These are phyloP conservation scores for Clarireedia sp. DNA, from an alignment of 2,329 filamentous ascomycete species.

Conservation along the genomic window DNA sequence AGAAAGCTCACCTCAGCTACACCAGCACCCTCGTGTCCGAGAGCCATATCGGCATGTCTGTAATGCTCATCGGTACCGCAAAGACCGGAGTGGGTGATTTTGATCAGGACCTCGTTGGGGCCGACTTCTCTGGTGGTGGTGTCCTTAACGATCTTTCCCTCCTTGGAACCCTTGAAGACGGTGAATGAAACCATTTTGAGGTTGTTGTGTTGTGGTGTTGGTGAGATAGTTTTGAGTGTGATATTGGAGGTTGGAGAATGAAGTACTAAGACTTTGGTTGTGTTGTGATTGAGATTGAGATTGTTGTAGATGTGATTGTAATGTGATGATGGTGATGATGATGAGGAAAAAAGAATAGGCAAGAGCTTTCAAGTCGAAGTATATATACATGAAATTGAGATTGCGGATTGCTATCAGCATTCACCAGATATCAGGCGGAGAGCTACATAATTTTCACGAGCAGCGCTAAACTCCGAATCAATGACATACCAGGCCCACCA, in stretches of 20 bases:
- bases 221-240: not conserved
- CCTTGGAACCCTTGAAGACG: constrained; percentile 54
- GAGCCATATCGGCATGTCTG: constrained; percentile 31
- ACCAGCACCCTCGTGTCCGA: constrained; percentile 46
- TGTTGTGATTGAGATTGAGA: not conserved
- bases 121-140: constrained; percentile 38
- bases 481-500: not conserved
- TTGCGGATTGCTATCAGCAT: not conserved
- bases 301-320: not conserved
- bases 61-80: constrained; percentile 51
- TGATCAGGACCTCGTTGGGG: constrained; percentile 51
- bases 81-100: constrained; percentile 57
- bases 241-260: not conserved
- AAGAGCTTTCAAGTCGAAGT: not conserved
- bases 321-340: constrained; percentile 3
- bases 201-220: not conserved
- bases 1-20: constrained; percentile 30
- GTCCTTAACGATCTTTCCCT: constrained; percentile 45
- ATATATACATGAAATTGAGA: not conserved
- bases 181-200: constrained; percentile 39
- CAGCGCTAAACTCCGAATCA: not conserved
- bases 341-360: not conserved
- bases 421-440: not conserved
- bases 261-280: not conserved
- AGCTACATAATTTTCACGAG: not conserved